Evolutionary conservation across 805 yeast species (phyloP).

Genomic region (Wickerhamomyces canadensis): DNA sequence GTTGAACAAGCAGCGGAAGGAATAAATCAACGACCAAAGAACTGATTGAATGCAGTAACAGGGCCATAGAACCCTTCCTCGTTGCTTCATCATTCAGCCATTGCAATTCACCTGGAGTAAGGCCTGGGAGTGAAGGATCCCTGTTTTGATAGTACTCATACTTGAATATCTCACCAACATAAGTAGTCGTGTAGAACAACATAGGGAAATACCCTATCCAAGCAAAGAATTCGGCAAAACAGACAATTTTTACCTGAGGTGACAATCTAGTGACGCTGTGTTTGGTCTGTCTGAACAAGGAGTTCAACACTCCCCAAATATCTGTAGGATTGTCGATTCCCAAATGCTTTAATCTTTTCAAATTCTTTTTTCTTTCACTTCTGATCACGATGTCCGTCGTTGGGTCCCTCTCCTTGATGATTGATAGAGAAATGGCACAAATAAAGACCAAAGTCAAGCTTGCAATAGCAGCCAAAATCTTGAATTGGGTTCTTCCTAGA

Average conservation of each 20-base stretch:
- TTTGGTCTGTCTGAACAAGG: slow-evolving; percentile 29
- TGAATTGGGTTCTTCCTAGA: slow-evolving; percentile 46
- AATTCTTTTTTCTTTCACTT: slow-evolving; percentile 31
- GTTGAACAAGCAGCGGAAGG: slow-evolving; percentile 38
- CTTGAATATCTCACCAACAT: slow-evolving; percentile 54
- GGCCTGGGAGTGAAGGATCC: slow-evolving; percentile 28
- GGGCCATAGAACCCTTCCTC: slow-evolving; percentile 46
- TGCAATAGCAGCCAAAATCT: slow-evolving; percentile 41
- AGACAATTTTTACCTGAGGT: slow-evolving; percentile 44
- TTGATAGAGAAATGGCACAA: slow-evolving; percentile 25
- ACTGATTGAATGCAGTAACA: slow-evolving; percentile 43
- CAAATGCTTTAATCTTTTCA: slow-evolving; percentile 27
- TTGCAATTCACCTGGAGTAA: slow-evolving; percentile 32
- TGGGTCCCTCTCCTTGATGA: slow-evolving; percentile 46
- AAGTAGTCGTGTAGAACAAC: slow-evolving; percentile 59
- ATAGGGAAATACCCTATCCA: slow-evolving; percentile 69
- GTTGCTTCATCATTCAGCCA: slow-evolving; percentile 41
- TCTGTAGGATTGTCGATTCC: slow-evolving; percentile 30
- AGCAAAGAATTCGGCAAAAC: slow-evolving; percentile 55
- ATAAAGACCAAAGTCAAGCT: slow-evolving; percentile 34
- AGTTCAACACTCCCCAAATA: slow-evolving; percentile 9
- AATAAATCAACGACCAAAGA: slow-evolving; percentile 39
- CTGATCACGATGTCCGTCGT: slow-evolving; percentile 33
- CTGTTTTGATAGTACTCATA: slow-evolving; percentile 31
- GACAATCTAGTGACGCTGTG: slow-evolving; percentile 37